These are phyloP conservation scores for Mycena filopes DNA, from an alignment of 768 basidiomycete species.

Conservation along the genomic window DNA sequence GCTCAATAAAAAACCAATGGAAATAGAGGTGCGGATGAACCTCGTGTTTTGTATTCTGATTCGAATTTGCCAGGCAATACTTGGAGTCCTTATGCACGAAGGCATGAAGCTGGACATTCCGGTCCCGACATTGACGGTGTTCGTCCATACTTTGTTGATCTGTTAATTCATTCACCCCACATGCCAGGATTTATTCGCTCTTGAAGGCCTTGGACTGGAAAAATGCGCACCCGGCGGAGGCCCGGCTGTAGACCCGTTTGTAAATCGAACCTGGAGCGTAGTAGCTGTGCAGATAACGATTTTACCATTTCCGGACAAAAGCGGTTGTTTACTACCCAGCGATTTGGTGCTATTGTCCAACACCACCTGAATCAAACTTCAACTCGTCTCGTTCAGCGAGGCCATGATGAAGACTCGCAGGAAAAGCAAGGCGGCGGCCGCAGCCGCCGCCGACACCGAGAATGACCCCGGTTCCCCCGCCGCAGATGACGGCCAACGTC, in stretches of 20 bases:
- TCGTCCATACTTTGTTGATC: not conserved
- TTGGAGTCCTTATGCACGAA: slow-evolving; percentile 14
- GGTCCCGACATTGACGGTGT: slow-evolving; percentile 15
- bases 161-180: not conserved
- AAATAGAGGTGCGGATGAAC: slow-evolving; percentile 15
- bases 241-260: slow-evolving; percentile 7
- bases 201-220: slow-evolving; percentile 25
- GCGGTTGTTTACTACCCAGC: slow-evolving; percentile 1
- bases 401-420: slow-evolving; percentile 62
- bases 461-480: slow-evolving; percentile 37
- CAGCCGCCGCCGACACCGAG: slow-evolving; percentile 46
- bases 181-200: slow-evolving; percentile 21
- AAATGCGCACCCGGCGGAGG: slow-evolving; percentile 8
- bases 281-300: not conserved
- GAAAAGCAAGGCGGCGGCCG: slow-evolving; percentile 66
- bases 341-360: not conserved
- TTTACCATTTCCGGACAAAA: slow-evolving; percentile 1
- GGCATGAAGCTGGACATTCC: slow-evolving; percentile 7
- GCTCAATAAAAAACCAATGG: slow-evolving; percentile 13
- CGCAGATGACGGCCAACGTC: slow-evolving; percentile 47
- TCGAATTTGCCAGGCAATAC: not conserved
- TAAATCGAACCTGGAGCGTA: too few relatives aligned
- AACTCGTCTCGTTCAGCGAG: not conserved
- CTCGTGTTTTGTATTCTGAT: not conserved
- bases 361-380: not conserved